Conservation (phyloP, 805 yeast genomes). For the Starmerella sp. region DNA sequence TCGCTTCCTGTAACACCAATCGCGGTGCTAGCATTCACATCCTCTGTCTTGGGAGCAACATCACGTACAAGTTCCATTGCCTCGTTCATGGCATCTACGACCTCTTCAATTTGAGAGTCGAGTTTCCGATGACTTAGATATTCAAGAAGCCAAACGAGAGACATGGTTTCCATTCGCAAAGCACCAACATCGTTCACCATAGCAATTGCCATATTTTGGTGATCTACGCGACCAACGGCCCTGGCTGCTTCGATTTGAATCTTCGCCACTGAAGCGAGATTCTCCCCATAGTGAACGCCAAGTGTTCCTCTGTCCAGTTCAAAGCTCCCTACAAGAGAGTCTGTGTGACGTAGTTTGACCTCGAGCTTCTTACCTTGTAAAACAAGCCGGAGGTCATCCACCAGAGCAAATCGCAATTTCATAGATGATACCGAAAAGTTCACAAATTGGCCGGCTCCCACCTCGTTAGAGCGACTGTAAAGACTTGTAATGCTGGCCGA, state of each 20-base stretch:
- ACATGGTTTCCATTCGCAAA: slow-evolving; percentile 19
- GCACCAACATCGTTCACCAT: slow-evolving; percentile 5
- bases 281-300: slow-evolving; percentile 13
- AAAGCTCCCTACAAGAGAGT: slow-evolving; percentile 5
- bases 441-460: slow-evolving; percentile 9
- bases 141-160: slow-evolving; percentile 20
- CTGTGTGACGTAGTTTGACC: slow-evolving; percentile 5
- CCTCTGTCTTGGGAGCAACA: not conserved
- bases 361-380: slow-evolving; percentile 10
- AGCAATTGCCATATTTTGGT: slow-evolving; percentile 5
- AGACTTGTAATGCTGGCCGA: not conserved
- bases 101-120: slow-evolving; percentile 10
- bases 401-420: slow-evolving; percentile 10
- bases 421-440: slow-evolving; percentile 8
- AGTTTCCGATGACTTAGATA: slow-evolving; percentile 9
- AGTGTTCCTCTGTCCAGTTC: slow-evolving; percentile 11
- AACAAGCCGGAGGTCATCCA: slow-evolving; percentile 16
- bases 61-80: slow-evolving; percentile 3
- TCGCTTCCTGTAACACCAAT: not conserved
- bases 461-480: not conserved
- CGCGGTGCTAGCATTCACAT: too few relatives aligned
- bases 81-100: slow-evolving; percentile 2
- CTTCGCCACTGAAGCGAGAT: slow-evolving; percentile 13
- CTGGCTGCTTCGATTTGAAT: slow-evolving; percentile 9
- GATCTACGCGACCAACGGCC: slow-evolving; percentile 9